Base-by-base conservation (phyloP, 495 filamentous ascomycete species). In the Aeminium ludgeri region DNA sequence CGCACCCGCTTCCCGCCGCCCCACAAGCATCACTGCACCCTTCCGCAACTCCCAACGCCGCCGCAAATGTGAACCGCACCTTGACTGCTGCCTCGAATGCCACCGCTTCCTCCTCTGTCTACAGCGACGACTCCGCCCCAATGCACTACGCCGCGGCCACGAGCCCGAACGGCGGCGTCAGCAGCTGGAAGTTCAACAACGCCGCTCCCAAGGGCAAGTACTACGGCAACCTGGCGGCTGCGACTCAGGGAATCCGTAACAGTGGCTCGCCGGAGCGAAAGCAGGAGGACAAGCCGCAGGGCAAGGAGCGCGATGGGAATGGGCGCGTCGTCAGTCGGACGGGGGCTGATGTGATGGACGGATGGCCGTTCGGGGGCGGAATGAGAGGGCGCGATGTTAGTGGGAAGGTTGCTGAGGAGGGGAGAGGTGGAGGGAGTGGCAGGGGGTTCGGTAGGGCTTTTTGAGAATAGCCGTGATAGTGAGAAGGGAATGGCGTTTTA, bases 391-490 rank as follows among this genome's bases (percentile, higher is more conserved):
- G 85, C 38, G 76, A 83, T 50, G 83, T 87, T 8, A 89, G 82
- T 51, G 86, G 84, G 2, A 83, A 83, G 59, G 62, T 82, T 34
- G 86, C 76, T 1, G 86, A 94, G 59, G 86, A 94, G 59, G 86
- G 86, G 1, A 64, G 77, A 30, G 72, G 70, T 19, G 35, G 20
- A 6, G 64, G 63, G 68, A n/a, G n/a, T n/a, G n/a, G n/a, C n/a
- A n/a, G n/a, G n/a, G n/a, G n/a, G n/a, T n/a, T n/a, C n/a, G n/a
- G n/a, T n/a, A n/a, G n/a, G n/a, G n/a, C n/a, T n/a, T n/a, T n/a
- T n/a, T n/a, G n/a, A n/a, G n/a, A n/a, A n/a, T n/a, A n/a, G n/a
- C n/a, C n/a, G n/a, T n/a, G n/a, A n/a, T n/a, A n/a, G n/a, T n/a
- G n/a, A n/a, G n/a, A n/a, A n/a, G n/a, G n/a, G n/a, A n/a, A n/a